Conservation (phyloP, 2,329 filamentous ascomycete species). For the Diaporthe sp. region DNA sequence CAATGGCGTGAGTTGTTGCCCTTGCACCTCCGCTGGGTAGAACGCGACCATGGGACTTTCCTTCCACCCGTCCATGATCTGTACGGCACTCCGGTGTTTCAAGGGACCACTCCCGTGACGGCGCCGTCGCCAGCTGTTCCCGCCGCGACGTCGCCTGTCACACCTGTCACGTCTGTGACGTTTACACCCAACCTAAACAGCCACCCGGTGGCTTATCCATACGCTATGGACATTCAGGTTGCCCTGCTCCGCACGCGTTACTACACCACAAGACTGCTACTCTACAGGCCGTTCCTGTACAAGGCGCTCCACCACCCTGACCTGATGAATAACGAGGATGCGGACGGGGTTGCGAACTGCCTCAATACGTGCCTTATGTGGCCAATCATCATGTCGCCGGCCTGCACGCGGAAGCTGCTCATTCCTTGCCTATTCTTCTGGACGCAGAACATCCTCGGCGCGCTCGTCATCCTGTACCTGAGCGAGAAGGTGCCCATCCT, state of each 20-base stretch:
- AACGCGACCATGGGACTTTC: constrained; percentile 58
- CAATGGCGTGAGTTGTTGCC: constrained; percentile 69
- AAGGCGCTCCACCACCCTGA: constrained; percentile 69
- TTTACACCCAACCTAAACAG: constrained; percentile 59
- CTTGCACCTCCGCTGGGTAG: constrained; percentile 65
- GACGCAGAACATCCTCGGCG: constrained; percentile 70
- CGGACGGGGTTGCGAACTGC: constrained; percentile 64
- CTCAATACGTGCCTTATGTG: constrained; percentile 67
- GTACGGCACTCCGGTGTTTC: constrained; percentile 38
- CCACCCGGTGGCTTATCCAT: constrained; percentile 58
- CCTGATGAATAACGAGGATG: constrained; percentile 63
- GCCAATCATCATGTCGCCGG: constrained; percentile 68
- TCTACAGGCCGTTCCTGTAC: constrained; percentile 68
- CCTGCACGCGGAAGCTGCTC: constrained; percentile 66
- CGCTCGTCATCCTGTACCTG: constrained; percentile 66
- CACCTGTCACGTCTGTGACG: constrained; percentile 43
- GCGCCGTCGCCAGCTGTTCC: constrained; percentile 36
- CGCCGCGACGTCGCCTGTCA: neutral
- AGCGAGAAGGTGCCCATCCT: constrained; percentile 63
- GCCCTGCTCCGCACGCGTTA: constrained; percentile 68
- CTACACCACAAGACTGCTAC: constrained; percentile 67
- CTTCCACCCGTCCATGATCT: constrained; percentile 39
- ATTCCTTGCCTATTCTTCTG: constrained; percentile 70
- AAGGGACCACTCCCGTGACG: constrained; percentile 36
- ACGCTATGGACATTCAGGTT: constrained; percentile 65